Base-by-base conservation (phyloP, 176 grass and related monocot species). In the Lolium multiflorum region DNA sequence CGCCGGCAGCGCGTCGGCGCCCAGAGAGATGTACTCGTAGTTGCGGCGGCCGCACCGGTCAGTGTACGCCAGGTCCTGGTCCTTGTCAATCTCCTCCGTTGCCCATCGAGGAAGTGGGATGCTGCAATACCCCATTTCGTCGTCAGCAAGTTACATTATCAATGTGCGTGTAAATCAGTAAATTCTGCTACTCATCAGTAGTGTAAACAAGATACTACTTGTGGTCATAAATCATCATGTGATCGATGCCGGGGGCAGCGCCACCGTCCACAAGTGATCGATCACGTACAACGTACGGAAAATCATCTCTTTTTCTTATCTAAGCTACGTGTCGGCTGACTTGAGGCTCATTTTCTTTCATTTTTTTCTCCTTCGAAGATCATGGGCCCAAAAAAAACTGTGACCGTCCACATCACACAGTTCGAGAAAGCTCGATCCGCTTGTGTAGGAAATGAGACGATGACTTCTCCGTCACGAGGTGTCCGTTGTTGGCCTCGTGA, bases 1-100 rank as follows among this genome's bases (percentile, higher is more conserved):
- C n/a, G 85, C 82, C 26, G 90, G 93, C 38, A 94, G 44, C 31
- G 75, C 14, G 85, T 94, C 93, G 57, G 85, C 82, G 87, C 90
- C 93, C 4, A 94, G 87, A 7, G 90, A 94, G 70, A 94, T 4
- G 78, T 90, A 94, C 71, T 94, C 93, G 79, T 81, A 83, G 84
- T 94, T 94, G 35, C 90, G 90, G 4, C 93, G 93, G 39, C 93
- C 93, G 82, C 82, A 61, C 26, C 64, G 84, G 65, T 92, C 93
- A 13, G 87, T 94, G 93, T 94, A 94, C 47, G 84, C 82, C 20
- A 94, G 80, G 49, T 94, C 93, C 18, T 88, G 84, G n/a, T 94
- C 90, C 78, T 73, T 83, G 61, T 92, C 85, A 78, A 94, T 92
- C 86, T 92, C 93, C 84, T 94, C 93, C 82, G 59, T 16, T 14